phyloP scores from a whole-genome alignment of 306 rosid species.

The Vachellia pachyceras region DNA sequence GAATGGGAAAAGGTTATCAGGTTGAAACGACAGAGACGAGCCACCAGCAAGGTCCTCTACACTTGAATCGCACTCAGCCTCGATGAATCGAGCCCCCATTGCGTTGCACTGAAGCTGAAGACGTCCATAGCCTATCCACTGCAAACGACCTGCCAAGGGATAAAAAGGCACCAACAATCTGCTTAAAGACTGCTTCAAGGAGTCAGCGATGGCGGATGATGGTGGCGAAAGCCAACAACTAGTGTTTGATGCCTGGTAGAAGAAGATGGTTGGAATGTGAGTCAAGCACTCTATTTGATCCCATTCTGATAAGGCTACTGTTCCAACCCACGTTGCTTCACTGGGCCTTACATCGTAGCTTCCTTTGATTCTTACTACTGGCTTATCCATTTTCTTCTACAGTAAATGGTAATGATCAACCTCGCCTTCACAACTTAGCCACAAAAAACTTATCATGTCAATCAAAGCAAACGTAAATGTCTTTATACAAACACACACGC shows the following conservation, averaged over 20 bases:
- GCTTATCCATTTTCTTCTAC: constrained; percentile 34
- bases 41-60: constrained; percentile 42
- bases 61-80: constrained; percentile 49
- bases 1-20: constrained; percentile 36
- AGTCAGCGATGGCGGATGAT: constrained; percentile 25
- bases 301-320: constrained; percentile 54
- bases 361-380: constrained; percentile 42
- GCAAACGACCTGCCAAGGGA: constrained; percentile 66
- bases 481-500: too few relatives aligned
- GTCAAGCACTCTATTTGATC: constrained; percentile 59
- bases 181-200: constrained; percentile 53
- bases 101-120: constrained; percentile 64
- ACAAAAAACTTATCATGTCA: too few relatives aligned
- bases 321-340: constrained; percentile 51
- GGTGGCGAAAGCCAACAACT: not conserved
- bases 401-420: too few relatives aligned
- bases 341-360: constrained; percentile 46
- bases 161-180: constrained; percentile 61
- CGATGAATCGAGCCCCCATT: constrained; percentile 49
- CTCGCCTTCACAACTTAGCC: too few relatives aligned
- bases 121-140: constrained; percentile 50
- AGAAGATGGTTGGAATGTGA: constrained; percentile 58
- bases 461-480: too few relatives aligned
- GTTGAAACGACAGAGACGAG: constrained; percentile 39
- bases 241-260: constrained; percentile 43